phyloP scores from a whole-genome alignment of 257 asterid genomes.

The Forsythia viridissima region DNA sequence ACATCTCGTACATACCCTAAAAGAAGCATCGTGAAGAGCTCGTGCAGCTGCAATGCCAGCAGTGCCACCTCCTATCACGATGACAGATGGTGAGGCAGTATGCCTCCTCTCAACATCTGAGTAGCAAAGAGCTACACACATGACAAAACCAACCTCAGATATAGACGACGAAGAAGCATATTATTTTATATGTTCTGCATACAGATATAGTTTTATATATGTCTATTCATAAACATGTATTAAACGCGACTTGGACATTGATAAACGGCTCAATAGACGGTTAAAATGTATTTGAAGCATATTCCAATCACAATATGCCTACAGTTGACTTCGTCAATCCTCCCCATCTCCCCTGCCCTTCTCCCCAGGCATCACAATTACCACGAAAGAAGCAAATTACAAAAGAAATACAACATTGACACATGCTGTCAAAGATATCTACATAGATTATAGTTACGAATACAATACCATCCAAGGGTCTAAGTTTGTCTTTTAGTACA shows the following conservation, averaged over 20 bases:
- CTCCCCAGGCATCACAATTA: not conserved
- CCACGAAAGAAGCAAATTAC: not conserved
- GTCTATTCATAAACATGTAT: not conserved
- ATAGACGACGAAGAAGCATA: not conserved
- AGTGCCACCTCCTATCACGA: slow-evolving; percentile 62
- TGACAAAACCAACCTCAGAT: slow-evolving; percentile 7
- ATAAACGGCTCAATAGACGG: not conserved
- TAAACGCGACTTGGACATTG: not conserved
- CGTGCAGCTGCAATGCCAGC: slow-evolving; percentile 71
- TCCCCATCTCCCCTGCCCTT: not conserved
- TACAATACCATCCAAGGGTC: not conserved
- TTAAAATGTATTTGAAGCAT: not conserved
- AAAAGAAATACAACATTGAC: not conserved
- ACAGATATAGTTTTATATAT: not conserved
- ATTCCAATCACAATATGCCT: not conserved
- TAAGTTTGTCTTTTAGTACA: not conserved
- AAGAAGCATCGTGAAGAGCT: slow-evolving; percentile 63
- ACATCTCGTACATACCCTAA: slow-evolving; percentile 39
- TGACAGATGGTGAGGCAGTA: slow-evolving; percentile 50
- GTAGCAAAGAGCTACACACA: slow-evolving; percentile 40
- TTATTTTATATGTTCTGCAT: not conserved
- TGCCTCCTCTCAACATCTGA: slow-evolving; percentile 39
- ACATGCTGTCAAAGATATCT: not conserved
- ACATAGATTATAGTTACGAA: not conserved
- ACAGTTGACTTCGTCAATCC: not conserved